Evolutionary conservation across 2,329 filamentous ascomycete genomes (phyloP).

Genomic region (Aspergillus versicolor): DNA sequence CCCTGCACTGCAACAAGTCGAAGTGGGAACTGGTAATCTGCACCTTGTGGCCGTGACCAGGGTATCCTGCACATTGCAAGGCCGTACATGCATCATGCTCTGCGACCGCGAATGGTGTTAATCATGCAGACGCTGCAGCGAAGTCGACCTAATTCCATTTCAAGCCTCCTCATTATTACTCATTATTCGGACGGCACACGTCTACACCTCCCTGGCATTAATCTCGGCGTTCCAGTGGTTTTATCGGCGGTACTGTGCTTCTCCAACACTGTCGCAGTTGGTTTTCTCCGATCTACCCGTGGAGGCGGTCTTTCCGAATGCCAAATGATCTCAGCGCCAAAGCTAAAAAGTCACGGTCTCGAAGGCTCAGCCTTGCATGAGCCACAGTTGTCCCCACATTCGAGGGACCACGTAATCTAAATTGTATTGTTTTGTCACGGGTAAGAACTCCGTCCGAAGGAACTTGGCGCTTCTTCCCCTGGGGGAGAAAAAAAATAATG

Average conservation of each 20-base stretch:
- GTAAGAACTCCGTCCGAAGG: background rate
- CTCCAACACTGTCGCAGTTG: background rate
- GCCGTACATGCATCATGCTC: constrained; percentile 8
- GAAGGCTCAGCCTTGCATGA: constrained; percentile 20
- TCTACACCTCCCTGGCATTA: background rate
- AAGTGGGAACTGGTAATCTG: constrained; percentile 6
- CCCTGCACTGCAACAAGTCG: background rate
- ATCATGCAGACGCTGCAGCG: background rate
- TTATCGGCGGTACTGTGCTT: background rate
- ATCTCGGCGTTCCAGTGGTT: background rate
- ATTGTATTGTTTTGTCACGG: constrained; percentile 3
- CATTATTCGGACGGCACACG: background rate
- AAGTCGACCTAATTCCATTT: background rate
- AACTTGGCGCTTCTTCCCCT: background rate
- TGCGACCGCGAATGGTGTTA: background rate
- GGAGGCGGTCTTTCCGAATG: too few relatives aligned
- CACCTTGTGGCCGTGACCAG: constrained; percentile 4
- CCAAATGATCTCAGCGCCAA: too few relatives aligned
- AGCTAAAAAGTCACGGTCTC: background rate
- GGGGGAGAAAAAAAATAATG: background rate
- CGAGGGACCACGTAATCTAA: background rate
- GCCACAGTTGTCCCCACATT: constrained; percentile 17
- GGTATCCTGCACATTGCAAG: constrained; percentile 1
- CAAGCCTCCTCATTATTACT: constrained; percentile 1
- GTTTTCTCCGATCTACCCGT: background rate